Evolutionary conservation across 176 grass and related monocot species (phyloP).

Genomic region (Saccharum officinarum): DNA sequence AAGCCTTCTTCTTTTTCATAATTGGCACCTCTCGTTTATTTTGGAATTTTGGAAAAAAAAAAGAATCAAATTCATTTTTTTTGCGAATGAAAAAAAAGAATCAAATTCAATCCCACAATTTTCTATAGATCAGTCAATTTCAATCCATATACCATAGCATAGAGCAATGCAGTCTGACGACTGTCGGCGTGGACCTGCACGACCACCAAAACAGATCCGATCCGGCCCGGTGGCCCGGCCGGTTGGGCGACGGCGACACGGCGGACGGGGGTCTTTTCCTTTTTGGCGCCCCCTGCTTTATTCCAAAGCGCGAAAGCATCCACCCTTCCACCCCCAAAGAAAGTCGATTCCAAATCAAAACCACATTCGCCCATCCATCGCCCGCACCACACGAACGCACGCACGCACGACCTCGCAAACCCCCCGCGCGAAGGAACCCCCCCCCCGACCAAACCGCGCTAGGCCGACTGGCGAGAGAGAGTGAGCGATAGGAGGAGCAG

Average conservation of each 20-base stretch:
- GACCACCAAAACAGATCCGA: background rate
- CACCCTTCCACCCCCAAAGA: background rate
- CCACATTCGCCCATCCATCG: background rate
- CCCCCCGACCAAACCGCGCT: background rate
- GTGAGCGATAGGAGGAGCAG: background rate
- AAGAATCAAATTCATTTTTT: too few relatives aligned
- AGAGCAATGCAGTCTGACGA: background rate
- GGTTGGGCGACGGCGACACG: background rate
- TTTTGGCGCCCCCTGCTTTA: conserved; percentile 31
- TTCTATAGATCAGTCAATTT: too few relatives aligned
- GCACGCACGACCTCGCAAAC: background rate
- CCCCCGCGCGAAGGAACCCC: conserved; percentile 29
- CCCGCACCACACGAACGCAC: too few relatives aligned
- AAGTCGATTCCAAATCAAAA: background rate
- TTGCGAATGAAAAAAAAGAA: too few relatives aligned
- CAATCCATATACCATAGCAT: too few relatives aligned
- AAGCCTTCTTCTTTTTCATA: too few relatives aligned
- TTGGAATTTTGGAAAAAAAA: too few relatives aligned
- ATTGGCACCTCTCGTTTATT: too few relatives aligned
- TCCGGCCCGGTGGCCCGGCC: background rate
- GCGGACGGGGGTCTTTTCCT: background rate
- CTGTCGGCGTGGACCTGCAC: background rate
- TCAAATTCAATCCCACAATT: too few relatives aligned
- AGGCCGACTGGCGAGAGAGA: too few relatives aligned
- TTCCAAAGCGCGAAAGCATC: conserved; percentile 50